These are phyloP conservation scores for Aspergillus sp. DNA, from an alignment of 2,329 filamentous ascomycete genomes.

Conservation along the genomic window DNA sequence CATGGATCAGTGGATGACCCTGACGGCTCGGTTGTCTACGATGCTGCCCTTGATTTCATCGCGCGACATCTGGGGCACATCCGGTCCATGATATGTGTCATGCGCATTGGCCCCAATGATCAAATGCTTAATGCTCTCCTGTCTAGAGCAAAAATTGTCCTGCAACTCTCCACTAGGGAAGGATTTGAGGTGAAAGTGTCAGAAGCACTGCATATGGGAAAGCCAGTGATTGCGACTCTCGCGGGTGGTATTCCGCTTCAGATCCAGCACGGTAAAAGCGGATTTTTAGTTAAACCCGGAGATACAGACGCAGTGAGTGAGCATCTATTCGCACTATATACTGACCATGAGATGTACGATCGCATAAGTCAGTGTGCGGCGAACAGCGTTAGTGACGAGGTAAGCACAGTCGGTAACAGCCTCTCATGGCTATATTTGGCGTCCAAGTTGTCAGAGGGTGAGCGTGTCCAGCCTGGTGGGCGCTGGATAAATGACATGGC, in stretches of 20 bases:
- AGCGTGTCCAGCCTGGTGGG: conserved; percentile 56
- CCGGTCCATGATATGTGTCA: conserved; percentile 63
- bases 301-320: conserved; percentile 65
- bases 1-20: conserved; percentile 76
- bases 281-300: conserved; percentile 66
- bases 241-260: conserved; percentile 76
- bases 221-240: conserved; percentile 50
- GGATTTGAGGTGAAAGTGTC: conserved; percentile 65
- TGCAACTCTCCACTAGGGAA: conserved; percentile 74
- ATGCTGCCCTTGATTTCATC: conserved; percentile 64
- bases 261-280: conserved; percentile 66
- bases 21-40: conserved; percentile 67
- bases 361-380: conserved; percentile 62
- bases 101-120: conserved; percentile 74
- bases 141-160: conserved; percentile 65
- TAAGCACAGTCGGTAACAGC: conserved; percentile 73
- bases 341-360: conserved; percentile 59
- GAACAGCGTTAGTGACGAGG: conserved; percentile 56
- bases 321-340: conserved; percentile 63
- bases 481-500: conserved; percentile 71
- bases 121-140: conserved; percentile 75
- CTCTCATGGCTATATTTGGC: conserved; percentile 72
- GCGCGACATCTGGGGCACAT: conserved; percentile 52
- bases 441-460: conserved; percentile 59
- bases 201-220: background rate